Evolutionary conservation across 2,329 filamentous ascomycete species (phyloP).

Genomic region (Blastomyces emzantsi): DNA sequence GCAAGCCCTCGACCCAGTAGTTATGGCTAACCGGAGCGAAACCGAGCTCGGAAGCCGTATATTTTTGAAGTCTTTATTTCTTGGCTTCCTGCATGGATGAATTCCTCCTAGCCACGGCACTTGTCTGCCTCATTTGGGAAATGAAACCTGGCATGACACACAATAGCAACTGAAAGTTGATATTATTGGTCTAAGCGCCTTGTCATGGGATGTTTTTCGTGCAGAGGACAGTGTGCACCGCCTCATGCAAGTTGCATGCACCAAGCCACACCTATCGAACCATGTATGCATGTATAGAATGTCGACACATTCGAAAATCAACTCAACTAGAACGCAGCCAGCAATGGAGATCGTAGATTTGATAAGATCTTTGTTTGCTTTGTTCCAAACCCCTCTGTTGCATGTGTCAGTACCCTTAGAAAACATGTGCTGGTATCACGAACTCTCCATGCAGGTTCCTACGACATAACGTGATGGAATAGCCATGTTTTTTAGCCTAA

Average conservation of each 20-base stretch:
- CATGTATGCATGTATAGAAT: background rate
- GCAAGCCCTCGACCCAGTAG: background rate
- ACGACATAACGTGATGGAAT: background rate
- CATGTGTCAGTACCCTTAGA: background rate
- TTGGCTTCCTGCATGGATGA: background rate
- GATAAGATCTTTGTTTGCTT: background rate
- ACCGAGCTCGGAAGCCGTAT: background rate
- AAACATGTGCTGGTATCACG: background rate
- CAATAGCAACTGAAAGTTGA: background rate
- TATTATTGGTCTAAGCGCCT: background rate
- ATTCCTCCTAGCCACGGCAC: background rate
- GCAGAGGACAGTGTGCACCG: background rate
- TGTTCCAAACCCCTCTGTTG: background rate
- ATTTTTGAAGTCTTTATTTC: background rate
- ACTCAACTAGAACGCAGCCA: background rate
- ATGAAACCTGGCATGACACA: background rate
- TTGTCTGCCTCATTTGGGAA: background rate
- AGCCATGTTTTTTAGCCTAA: background rate
- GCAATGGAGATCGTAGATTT: background rate
- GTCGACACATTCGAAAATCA: background rate
- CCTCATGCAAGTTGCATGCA: conserved; percentile 8
- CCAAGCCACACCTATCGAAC: background rate
- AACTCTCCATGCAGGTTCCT: background rate
- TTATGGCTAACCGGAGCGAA: background rate
- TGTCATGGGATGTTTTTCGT: background rate